phyloP scores from a whole-genome alignment of 2,329 filamentous ascomycete species.

The Ramichloridium luteum region DNA sequence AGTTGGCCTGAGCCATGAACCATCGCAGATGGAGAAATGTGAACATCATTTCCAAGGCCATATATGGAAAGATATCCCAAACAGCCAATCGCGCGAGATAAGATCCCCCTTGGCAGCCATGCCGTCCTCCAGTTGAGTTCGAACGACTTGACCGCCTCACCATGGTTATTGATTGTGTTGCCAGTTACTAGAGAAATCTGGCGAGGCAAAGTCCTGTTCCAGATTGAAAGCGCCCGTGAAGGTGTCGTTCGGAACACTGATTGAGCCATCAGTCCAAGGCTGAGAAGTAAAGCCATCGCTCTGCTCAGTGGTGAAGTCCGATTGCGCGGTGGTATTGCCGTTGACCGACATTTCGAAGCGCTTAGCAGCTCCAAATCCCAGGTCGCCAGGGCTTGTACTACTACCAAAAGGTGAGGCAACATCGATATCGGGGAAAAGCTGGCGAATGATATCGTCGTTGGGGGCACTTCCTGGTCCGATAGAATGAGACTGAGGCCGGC shows the following conservation, averaged over 20 bases:
- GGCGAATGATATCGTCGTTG: slow-evolving; percentile 20
- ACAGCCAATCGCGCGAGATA: too few relatives aligned
- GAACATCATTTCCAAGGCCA: too few relatives aligned
- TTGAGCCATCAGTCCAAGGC: slow-evolving; percentile 23
- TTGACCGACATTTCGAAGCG: slow-evolving; percentile 5
- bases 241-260: slow-evolving; percentile 21
- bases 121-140: too few relatives aligned
- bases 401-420: slow-evolving; percentile 11
- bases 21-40: too few relatives aligned
- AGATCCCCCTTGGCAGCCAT: too few relatives aligned
- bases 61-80: too few relatives aligned
- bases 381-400: slow-evolving; percentile 6
- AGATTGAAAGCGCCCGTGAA: slow-evolving; percentile 19
- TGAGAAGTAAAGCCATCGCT: slow-evolving; percentile 17
- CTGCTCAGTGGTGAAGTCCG: slow-evolving; percentile 13
- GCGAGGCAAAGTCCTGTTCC: slow-evolving; percentile 19
- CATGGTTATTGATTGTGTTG: slow-evolving; percentile 18
- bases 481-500: slow-evolving; percentile 18
- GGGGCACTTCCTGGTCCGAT: slow-evolving; percentile 19
- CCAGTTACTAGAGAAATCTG: slow-evolving; percentile 16
- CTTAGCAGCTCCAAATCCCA: slow-evolving; percentile 5
- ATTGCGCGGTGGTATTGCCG: slow-evolving; percentile 5
- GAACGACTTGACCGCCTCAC: slow-evolving; percentile 10
- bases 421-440: slow-evolving; percentile 24
- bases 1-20: too few relatives aligned